Percentiles rank a stretch among this genome's conserved stretches.
These are phyloP conservation scores for Lavandula angustifolia DNA, from an alignment of 257 asterid genomes.

Conservation along the genomic window DNA sequence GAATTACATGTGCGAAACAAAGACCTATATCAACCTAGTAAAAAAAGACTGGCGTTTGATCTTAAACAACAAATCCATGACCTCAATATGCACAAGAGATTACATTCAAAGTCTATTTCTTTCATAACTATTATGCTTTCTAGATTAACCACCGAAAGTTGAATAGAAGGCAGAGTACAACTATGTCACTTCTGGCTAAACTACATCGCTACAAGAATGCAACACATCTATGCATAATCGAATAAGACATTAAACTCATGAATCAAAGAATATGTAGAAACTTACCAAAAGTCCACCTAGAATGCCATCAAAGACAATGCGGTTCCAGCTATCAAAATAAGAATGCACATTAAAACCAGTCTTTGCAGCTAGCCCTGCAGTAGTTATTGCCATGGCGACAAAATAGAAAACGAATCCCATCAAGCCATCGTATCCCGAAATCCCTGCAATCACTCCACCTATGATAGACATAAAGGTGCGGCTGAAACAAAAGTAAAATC, in stretches of 20 bases:
- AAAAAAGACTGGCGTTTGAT: constrained; percentile 3
- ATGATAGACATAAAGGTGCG: constrained; percentile 93
- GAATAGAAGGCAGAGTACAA: too few relatives aligned
- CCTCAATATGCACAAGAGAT: not conserved
- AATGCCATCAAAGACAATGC: constrained; percentile 70
- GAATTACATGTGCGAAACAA: constrained; percentile 3
- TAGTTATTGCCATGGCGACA: constrained; percentile 74
- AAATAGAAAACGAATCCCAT: constrained; percentile 76
- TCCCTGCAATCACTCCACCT: constrained; percentile 84
- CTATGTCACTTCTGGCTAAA: too few relatives aligned
- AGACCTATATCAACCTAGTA: constrained; percentile 9
- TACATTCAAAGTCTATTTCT: too few relatives aligned
- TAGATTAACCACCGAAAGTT: too few relatives aligned
- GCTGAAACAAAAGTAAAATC: constrained; percentile 43
- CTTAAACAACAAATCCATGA: not conserved
- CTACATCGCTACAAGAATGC: too few relatives aligned
- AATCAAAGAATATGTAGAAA: not conserved
- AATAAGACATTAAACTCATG: too few relatives aligned
- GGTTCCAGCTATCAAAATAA: constrained; percentile 81
- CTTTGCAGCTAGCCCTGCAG: constrained; percentile 83
- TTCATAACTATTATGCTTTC: too few relatives aligned
- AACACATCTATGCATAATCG: too few relatives aligned
- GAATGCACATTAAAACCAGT: constrained; percentile 72
- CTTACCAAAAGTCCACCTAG: constrained; percentile 83
- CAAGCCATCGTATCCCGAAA: constrained; percentile 70